Conservation (phyloP, 495 filamentous ascomycete species). For the Hyaloscypha bicolor region DNA sequence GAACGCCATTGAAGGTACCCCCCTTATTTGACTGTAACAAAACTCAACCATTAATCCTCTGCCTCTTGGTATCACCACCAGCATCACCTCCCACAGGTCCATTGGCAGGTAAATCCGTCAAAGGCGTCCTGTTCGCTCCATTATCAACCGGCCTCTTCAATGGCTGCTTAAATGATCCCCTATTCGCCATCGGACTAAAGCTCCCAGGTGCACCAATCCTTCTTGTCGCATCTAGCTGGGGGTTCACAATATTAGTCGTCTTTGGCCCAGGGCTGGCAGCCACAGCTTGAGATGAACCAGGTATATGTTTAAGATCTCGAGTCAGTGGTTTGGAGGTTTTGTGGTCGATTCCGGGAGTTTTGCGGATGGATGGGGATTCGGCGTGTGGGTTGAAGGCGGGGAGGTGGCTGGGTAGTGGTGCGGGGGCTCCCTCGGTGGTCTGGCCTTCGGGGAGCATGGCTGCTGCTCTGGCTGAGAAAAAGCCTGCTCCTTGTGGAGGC, state of each 20-base stretch:
- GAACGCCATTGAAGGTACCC: neutral
- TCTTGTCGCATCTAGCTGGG: conserved; percentile 65
- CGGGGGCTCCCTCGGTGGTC: conserved; percentile 38
- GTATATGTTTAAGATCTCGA: conserved; percentile 32
- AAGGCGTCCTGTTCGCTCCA: conserved; percentile 18
- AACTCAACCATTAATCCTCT: conserved; percentile 24
- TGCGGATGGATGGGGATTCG: conserved; percentile 85
- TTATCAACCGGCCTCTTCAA: conserved; percentile 50
- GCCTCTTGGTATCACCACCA: conserved; percentile 33
- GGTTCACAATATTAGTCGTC: conserved; percentile 65
- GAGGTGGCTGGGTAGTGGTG: conserved; percentile 43
- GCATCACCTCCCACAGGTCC: conserved; percentile 19
- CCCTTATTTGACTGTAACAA: neutral
- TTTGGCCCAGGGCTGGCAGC: conserved; percentile 25
- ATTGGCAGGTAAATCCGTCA: conserved; percentile 33
- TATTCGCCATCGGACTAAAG: conserved; percentile 54
- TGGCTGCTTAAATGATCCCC: conserved; percentile 60
- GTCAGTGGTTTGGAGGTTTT: conserved; percentile 29
- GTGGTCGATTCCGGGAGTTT: conserved; percentile 88
- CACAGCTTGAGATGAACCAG: conserved; percentile 31
- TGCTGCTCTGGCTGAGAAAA: conserved; percentile 78
- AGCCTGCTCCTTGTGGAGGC: conserved; percentile 52
- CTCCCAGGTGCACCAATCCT: conserved; percentile 73
- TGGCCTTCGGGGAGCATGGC: conserved; percentile 44
- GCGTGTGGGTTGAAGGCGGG: conserved; percentile 76